phyloP scores from a whole-genome alignment of 768 basidiomycete genomes.

The Boletus coccyginus region DNA sequence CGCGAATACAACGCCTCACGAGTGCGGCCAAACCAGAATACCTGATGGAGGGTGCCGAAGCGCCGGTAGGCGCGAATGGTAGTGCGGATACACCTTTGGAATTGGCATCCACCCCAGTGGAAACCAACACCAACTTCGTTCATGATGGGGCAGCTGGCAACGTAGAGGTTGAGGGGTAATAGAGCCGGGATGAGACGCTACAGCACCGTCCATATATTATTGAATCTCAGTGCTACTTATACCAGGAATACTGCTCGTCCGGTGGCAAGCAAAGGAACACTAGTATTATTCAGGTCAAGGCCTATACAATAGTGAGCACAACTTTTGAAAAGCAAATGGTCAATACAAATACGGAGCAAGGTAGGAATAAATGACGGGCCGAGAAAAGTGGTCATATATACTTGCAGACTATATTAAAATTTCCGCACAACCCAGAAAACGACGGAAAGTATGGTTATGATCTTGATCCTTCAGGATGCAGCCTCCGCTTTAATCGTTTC shows the following conservation, averaged over 20 bases:
- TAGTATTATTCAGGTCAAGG: slow-evolving; percentile 31
- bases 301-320: slow-evolving; percentile 37
- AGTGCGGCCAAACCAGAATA: slow-evolving; percentile 39
- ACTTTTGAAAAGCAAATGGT: slow-evolving; percentile 32
- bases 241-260: slow-evolving; percentile 13
- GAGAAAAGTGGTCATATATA: slow-evolving; percentile 33
- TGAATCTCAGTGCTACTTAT: slow-evolving; percentile 20
- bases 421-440: slow-evolving; percentile 28
- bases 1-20: slow-evolving; percentile 63
- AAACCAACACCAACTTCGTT: slow-evolving; percentile 12
- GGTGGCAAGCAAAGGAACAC: slow-evolving; percentile 14
- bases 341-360: slow-evolving; percentile 39
- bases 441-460: slow-evolving; percentile 20
- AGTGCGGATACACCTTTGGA: slow-evolving; percentile 45
- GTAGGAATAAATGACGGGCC: slow-evolving; percentile 36
- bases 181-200: slow-evolving; percentile 7
- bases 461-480: slow-evolving; percentile 27
- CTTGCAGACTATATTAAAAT: slow-evolving; percentile 30
- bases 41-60: slow-evolving; percentile 25
- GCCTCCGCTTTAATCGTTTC: slow-evolving; percentile 71
- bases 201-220: slow-evolving; percentile 12
- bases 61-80: slow-evolving; percentile 35
- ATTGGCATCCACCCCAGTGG: slow-evolving; percentile 41
- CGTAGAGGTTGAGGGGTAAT: slow-evolving; percentile 33
- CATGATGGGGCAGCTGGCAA: slow-evolving; percentile 42